Evolutionary conservation across 2,329 filamentous ascomycete species (phyloP), one percentile per base, ranked within the genome.

Genomic region (Nothophoma quercina): DNA sequence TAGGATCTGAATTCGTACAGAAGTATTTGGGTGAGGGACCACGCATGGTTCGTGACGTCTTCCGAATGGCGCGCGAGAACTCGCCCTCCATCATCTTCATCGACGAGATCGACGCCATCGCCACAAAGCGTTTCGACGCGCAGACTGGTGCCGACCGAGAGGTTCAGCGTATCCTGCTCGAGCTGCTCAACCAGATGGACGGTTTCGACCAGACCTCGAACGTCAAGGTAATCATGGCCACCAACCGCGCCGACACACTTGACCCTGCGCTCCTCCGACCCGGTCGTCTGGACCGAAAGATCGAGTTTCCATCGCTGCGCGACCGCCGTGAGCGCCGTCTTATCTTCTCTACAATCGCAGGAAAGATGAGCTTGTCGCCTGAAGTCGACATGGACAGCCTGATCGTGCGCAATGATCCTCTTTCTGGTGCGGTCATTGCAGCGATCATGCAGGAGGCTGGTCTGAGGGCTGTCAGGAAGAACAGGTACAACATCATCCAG

Each of bases 211-310:
- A 99, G 78, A 96, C 92, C 0, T 90, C 91, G 75, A 99, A 99
- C 77, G 95, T 99, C 78, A 99, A 99, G 82, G 95, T 99, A 74
- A 99, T 99, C 80, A 99, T 99, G 95, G 95, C 95, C 63, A 99
- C 95, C 64, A 99, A 99, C 82, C 89, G 95, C 74, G 93, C 95
- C 62, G 95, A 98, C 76, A 99, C 95, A 6, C 84, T 99, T 61
- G 95, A 99, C 74, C 95, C 95, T 13, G 95, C 95, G 33, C 84
- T 99, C 57, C 85, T 99, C 56, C 91, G 95, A 68, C 95, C 95
- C 25, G 95, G 95, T 63, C 92, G 95, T 81, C 83, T 99, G 53
- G 95, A 99, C 78, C 85, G 95, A 72, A 99, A 99, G 84, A 99
- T 99, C 63, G 95, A 99, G 77, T 99, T 99, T 77, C 95, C 95